A percentile compares a stretch with the other conserved stretches of the same genome.
These are phyloP conservation scores for Raddia distichophylla DNA, from an alignment of 176 grass and related monocot genomes.

Conservation along the genomic window DNA sequence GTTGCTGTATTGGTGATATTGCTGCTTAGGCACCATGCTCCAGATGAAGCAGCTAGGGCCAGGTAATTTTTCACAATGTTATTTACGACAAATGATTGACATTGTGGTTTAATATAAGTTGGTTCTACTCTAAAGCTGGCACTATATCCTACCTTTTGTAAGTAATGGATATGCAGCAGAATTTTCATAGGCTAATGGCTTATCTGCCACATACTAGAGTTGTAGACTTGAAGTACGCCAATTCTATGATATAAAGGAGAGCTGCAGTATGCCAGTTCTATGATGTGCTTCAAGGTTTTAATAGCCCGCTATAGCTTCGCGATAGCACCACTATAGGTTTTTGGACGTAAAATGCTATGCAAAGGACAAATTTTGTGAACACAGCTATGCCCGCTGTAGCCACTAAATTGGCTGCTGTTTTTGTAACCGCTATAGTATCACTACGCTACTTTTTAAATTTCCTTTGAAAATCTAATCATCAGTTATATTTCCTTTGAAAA, in stretches of 20 bases:
- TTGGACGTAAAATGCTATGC: too few relatives aligned
- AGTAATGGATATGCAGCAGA: not conserved
- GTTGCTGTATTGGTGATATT: conserved; percentile 65
- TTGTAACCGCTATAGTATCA: too few relatives aligned
- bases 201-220: not conserved
- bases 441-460: too few relatives aligned
- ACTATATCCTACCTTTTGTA: not conserved
- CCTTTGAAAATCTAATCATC: too few relatives aligned
- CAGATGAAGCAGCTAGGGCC: conserved; percentile 97
- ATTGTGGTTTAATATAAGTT: conserved; percentile 8
- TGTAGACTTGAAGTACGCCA: not conserved
- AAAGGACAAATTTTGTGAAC: too few relatives aligned
- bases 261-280: not conserved
- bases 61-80: conserved; percentile 56
- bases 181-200: conserved; percentile 19
- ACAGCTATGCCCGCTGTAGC: too few relatives aligned
- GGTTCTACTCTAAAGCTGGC: not conserved
- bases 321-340: too few relatives aligned
- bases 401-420: too few relatives aligned
- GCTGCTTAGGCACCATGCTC: conserved; percentile 94
- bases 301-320: too few relatives aligned
- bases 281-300: not conserved
- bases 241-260: not conserved
- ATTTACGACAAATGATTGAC: not conserved
- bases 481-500: too few relatives aligned